Evolutionary conservation across 78 protist genomes (phyloP), one percentile per base, ranked within the genome.

Genomic region (Tieghemostelium lacteum): DNA sequence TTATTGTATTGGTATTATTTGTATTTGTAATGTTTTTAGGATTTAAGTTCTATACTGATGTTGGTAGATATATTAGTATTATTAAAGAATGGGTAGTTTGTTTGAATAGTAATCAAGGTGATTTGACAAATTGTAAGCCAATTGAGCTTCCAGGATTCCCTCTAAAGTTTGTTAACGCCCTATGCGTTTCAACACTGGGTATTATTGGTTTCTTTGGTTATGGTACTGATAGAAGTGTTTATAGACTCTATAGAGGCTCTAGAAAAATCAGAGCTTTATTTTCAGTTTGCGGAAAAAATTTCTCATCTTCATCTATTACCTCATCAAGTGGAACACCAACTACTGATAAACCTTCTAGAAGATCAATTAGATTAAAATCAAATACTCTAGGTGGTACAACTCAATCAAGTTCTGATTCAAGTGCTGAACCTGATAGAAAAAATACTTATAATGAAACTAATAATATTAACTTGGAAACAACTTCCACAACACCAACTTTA

Each of bases 101-200:
- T 64, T 19, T 76, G 1, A 24, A 26, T 10, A 22, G 12, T 20
- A 42, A 12, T 57, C n/a, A n/a, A n/a, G 69, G 36, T 34, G 87
- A 64, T 61, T n/a, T n/a, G n/a, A 26, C 29, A 39, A 24, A 12
- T 26, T 76, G 67, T 76, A 60, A 26, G 34, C n/a, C n/a, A n/a
- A 64, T 76, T n/a, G 2, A 55, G 2, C 14, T 39, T 8, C 87
- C 87, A 33, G 87, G 57, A 22, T 76, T 64, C 36, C 39, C 71
- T 1, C 3, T 76, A 4, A 36, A 29, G n/a, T 39, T 55, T 22
- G 16, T 76, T 2, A 66, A 76, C 14, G 74, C 36, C 5, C 24
- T 76, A 16, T 28, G 52, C 3, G 29, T 67, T 3, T 50, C 62
- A 2, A 76, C 50, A 39, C 34, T 62, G 29, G 87, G 87, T 31